Conservation (phyloP, 2,329 filamentous ascomycete species). For the Zasmidium angulare region DNA sequence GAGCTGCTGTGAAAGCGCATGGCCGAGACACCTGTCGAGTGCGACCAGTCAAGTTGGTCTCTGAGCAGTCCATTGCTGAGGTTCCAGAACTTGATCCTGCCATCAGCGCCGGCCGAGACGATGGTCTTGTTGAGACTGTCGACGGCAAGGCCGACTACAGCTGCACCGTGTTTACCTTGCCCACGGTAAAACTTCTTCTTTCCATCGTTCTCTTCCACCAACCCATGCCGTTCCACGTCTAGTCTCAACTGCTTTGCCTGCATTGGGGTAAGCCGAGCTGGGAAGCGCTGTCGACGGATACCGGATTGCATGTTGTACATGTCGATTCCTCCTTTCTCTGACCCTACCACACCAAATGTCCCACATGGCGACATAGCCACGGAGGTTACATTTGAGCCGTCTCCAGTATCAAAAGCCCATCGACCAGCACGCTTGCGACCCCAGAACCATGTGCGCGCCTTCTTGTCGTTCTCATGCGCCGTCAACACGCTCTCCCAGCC, state of each 20-base stretch:
- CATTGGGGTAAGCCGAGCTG: slow-evolving; percentile 71
- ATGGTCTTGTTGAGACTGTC: slow-evolving; percentile 86
- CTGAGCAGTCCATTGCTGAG: slow-evolving; percentile 78
- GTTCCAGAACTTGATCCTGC: slow-evolving; percentile 97
- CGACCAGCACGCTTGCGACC: slow-evolving; percentile 87
- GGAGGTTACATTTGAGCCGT: slow-evolving; percentile 75
- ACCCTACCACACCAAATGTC: slow-evolving; percentile 89
- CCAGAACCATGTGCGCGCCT: slow-evolving; percentile 97
- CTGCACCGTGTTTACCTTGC: slow-evolving; percentile 72
- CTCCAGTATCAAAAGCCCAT: slow-evolving; percentile 87
- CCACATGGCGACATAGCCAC: slow-evolving; percentile 89
- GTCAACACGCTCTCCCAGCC: slow-evolving; percentile 98
- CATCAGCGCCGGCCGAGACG: slow-evolving; percentile 84
- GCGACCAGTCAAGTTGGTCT: slow-evolving; percentile 80
- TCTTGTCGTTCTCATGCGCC: slow-evolving; percentile 80
- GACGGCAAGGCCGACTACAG: slow-evolving; percentile 82
- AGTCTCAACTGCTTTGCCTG: slow-evolving; percentile 75
- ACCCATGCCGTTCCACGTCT: slow-evolving; percentile 43
- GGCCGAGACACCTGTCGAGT: slow-evolving; percentile 71
- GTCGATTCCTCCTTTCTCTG: slow-evolving; percentile 77
- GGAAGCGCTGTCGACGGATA: slow-evolving; percentile 82
- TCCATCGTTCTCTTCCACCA: slow-evolving; percentile 40
- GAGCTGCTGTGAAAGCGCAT: slow-evolving; percentile 80
- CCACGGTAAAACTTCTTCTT: slow-evolving; percentile 47
- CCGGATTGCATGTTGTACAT: slow-evolving; percentile 98